Conservation (phyloP, 23 red algal genomes). For the Agarophyton chilense region DNA sequence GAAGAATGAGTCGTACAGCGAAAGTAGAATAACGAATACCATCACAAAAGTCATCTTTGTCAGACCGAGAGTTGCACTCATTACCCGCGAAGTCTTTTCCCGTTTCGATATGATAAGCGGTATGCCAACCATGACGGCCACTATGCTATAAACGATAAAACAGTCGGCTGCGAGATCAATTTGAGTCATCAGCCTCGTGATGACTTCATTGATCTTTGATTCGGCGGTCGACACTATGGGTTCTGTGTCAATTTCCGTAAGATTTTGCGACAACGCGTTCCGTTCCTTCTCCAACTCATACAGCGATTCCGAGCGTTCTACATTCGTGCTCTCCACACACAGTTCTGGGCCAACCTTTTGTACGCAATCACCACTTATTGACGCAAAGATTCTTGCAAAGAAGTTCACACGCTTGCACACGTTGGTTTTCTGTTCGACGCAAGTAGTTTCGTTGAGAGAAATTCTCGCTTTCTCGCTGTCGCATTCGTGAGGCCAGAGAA, state of each 20-base stretch:
- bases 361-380: conserved; percentile 19
- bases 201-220: background rate
- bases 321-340: conserved; percentile 30
- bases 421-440: conserved; percentile 44
- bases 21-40: conserved; percentile 40
- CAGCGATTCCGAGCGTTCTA: conserved; percentile 37
- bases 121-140: conserved; percentile 42
- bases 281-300: conserved; percentile 43
- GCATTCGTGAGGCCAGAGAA: conserved; percentile 69
- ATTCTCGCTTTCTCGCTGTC: conserved; percentile 26
- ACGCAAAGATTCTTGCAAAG: conserved; percentile 30
- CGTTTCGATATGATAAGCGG: conserved; percentile 56
- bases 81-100: conserved; percentile 43
- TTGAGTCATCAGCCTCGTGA: conserved; percentile 12
- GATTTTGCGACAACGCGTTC: background rate
- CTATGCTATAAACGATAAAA: conserved; percentile 51
- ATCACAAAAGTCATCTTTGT: conserved; percentile 64
- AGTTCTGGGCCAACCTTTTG: conserved; percentile 28
- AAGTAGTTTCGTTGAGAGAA: conserved; percentile 31
- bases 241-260: background rate
- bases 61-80: conserved; percentile 54
- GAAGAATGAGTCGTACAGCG: conserved; percentile 46
- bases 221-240: conserved; percentile 45
- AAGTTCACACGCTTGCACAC: conserved; percentile 39
- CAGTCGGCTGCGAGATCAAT: conserved; percentile 49